Percentiles rank a stretch among this genome's conserved stretches.
phyloP scores from a whole-genome alignment of 306 rosid species.

The Pyrus bretschneideri region DNA sequence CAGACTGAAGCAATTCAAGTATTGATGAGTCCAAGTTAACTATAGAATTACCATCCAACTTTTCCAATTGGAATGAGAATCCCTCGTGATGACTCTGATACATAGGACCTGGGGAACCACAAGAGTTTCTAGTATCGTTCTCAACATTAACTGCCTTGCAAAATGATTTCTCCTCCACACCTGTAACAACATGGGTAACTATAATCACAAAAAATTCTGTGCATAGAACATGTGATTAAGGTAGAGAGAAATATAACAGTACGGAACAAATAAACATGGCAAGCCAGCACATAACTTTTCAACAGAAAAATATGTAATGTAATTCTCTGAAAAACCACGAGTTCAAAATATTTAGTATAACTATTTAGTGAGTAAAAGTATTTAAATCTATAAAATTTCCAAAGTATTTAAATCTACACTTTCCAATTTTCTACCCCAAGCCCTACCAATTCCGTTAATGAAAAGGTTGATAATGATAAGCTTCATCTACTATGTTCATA shows the following conservation, averaged over 20 bases:
- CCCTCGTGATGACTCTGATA: slow-evolving; percentile 41
- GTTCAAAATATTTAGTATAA: not conserved
- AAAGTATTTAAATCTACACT: not conserved
- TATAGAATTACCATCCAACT: slow-evolving; percentile 47
- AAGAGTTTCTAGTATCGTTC: slow-evolving; percentile 43
- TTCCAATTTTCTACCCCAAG: not conserved
- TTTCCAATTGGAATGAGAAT: slow-evolving; percentile 59
- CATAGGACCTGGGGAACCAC: slow-evolving; percentile 43
- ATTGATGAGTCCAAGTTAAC: slow-evolving; percentile 52
- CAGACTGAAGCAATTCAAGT: slow-evolving; percentile 55
- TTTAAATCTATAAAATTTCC: not conserved
- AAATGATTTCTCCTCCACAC: slow-evolving; percentile 67
- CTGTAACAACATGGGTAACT: slow-evolving; percentile 29
- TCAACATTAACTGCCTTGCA: slow-evolving; percentile 46
- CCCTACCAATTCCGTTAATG: not conserved
- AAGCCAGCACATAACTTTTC: not conserved
- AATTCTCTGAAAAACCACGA: not conserved
- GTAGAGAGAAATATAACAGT: not conserved
- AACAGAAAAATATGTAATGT: not conserved
- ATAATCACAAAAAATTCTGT: not conserved
- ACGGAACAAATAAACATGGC: not conserved
- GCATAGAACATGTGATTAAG: not conserved
- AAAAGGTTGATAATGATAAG: not conserved
- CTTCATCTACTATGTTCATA: not conserved
- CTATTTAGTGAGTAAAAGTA: not conserved